These are phyloP conservation scores for Leishmania tropica DNA, from an alignment of 208 protist species.

Conservation along the genomic window DNA sequence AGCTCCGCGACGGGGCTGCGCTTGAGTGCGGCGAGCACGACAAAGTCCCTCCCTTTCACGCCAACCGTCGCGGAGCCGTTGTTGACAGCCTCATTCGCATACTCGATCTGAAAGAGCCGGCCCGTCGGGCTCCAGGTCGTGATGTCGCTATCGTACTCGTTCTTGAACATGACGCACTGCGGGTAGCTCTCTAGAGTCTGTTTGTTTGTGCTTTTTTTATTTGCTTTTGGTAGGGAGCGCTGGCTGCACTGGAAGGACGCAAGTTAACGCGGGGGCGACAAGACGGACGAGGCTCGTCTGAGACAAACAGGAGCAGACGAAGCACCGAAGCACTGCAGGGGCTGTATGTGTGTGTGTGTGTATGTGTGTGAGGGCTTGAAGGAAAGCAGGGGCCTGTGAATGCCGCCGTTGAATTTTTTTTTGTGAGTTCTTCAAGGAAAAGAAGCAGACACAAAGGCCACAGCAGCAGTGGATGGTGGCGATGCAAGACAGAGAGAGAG, in stretches of 20 bases:
- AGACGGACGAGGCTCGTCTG: no score
- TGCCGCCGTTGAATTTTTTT: background rate
- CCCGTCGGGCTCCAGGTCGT: constrained; percentile 99
- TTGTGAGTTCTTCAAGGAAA: background rate
- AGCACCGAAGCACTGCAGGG: no score
- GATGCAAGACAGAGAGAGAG: background rate
- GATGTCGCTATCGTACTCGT: constrained; percentile 98
- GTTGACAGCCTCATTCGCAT: constrained; percentile 99
- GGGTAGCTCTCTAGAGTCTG: background rate
- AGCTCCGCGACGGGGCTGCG: constrained; percentile 93
- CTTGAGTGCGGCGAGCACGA: constrained; percentile 96
- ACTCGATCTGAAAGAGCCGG: constrained; percentile 98
- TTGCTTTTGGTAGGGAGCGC: background rate
- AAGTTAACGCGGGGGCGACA: no score
- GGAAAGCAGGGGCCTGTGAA: background rate
- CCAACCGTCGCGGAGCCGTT: constrained; percentile 98
- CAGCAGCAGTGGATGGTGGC: background rate
- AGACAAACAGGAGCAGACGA: no score
- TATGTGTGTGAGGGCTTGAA: background rate
- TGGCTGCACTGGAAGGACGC: background rate
- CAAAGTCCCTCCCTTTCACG: constrained; percentile 95
- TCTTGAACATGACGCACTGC: constrained; percentile 75
- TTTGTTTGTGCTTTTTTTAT: background rate
- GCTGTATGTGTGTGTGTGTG: background rate
- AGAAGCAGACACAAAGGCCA: background rate